Conservation (phyloP, 2,329 filamentous ascomycete species). For the Trichoderma sp. region DNA sequence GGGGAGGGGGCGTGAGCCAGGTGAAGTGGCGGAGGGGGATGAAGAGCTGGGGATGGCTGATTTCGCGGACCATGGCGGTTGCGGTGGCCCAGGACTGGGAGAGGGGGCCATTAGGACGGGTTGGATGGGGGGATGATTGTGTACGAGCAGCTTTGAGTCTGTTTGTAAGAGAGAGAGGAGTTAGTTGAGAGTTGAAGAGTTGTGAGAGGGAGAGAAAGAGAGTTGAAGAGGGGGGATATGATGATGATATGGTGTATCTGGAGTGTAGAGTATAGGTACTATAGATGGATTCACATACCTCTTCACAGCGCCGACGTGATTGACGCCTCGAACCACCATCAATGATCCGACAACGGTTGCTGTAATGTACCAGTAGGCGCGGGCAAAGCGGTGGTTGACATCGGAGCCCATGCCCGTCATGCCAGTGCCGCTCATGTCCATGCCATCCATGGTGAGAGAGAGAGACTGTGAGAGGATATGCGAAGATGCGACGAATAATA, state of each 20-base stretch:
- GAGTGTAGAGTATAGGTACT: no score
- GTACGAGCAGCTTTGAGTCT: constrained; percentile 48
- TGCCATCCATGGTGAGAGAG: constrained; percentile 3
- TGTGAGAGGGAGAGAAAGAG: neutral
- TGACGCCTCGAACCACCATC: constrained; percentile 41
- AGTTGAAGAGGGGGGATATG: neutral
- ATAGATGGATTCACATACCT: constrained; percentile 35
- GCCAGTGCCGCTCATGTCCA: constrained; percentile 29
- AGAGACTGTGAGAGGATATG: neutral
- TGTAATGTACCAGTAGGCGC: constrained; percentile 58
- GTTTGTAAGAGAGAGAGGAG: neutral
- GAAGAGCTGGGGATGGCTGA: constrained; percentile 54
- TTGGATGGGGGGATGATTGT: constrained; percentile 47
- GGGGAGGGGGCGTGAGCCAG: constrained; percentile 58
- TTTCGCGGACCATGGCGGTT: constrained; percentile 56
- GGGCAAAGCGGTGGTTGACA: constrained; percentile 51
- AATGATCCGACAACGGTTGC: constrained; percentile 47
- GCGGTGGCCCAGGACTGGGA: constrained; percentile 56
- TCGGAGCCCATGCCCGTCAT: constrained; percentile 39
- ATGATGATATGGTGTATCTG: neutral
- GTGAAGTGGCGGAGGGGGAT: constrained; percentile 45
- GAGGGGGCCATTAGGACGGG: constrained; percentile 46
- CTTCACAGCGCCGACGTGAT: constrained; percentile 40
- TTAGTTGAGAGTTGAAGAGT: neutral
- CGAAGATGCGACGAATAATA: neutral